Conservation (phyloP, 768 basidiomycete genomes). For the Cubamyces sp. region DNA sequence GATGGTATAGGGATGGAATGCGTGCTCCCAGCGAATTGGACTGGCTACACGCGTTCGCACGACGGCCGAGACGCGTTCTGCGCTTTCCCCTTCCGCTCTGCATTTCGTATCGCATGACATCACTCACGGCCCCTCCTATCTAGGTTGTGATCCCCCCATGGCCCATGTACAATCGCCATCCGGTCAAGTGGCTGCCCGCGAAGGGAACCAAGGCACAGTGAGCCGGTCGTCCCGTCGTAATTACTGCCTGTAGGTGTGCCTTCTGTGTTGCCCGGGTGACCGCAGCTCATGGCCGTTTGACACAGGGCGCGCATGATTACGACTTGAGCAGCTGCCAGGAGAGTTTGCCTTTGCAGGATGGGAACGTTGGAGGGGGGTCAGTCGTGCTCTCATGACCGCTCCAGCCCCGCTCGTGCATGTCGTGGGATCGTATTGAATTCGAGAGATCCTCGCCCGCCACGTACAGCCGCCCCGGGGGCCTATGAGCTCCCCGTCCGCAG, state of each 20-base stretch:
- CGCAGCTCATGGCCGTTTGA: conserved; percentile 5
- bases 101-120: conserved; percentile 12
- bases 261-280: not conserved
- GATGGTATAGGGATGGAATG: too few species aligned
- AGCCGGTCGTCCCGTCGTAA: not conserved
- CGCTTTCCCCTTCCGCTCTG: not conserved
- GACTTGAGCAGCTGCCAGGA: not conserved
- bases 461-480: not conserved
- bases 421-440: conserved; percentile 5
- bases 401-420: not conserved
- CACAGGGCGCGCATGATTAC: not conserved
- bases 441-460: conserved; percentile 9
- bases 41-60: not conserved
- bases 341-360: conserved; percentile 1
- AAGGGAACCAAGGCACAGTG: conserved; percentile 35
- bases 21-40: not conserved
- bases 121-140: conserved; percentile 1
- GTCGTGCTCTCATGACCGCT: not conserved
- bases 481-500: not conserved
- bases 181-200: conserved; percentile 61
- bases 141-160: conserved; percentile 72
- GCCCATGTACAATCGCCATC: conserved; percentile 65
- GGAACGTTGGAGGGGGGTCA: not conserved
- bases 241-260: not conserved
- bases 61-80: not conserved